These are phyloP conservation scores for Suillus discolor DNA, from an alignment of 768 basidiomycete genomes.

Conservation along the genomic window DNA sequence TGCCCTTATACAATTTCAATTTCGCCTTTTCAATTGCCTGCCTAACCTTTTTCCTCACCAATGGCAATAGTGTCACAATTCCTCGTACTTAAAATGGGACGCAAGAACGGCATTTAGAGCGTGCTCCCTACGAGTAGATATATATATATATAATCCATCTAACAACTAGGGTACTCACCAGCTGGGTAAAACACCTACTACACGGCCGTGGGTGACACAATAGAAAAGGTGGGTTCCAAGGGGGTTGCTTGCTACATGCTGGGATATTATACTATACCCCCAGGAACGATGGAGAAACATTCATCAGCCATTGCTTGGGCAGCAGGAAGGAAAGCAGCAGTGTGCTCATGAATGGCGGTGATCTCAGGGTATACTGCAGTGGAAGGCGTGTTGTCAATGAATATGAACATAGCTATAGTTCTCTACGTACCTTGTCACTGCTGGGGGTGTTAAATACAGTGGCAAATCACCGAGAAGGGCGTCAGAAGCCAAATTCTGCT, in stretches of 20 bases:
- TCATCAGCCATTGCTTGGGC: background rate
- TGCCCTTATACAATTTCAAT: background rate
- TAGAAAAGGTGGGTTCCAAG: background rate
- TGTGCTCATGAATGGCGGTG: too few species aligned
- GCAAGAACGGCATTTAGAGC: background rate
- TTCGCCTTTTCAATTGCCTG: background rate
- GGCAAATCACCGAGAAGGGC: too few species aligned
- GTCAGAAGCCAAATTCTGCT: too few species aligned
- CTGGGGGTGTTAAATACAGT: too few species aligned
- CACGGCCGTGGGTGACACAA: background rate
- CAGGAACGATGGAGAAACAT: background rate
- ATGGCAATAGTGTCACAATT: background rate
- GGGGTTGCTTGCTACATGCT: background rate
- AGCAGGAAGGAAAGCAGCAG: background rate
- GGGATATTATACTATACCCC: background rate
- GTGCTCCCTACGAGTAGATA: background rate
- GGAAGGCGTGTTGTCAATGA: too few species aligned
- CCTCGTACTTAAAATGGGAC: background rate
- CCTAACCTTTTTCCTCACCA: background rate
- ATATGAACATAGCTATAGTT: too few species aligned
- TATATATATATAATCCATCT: background rate
- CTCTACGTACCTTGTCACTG: too few species aligned
- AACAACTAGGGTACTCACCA: background rate
- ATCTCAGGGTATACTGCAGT: too few species aligned
- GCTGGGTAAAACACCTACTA: background rate